phyloP scores from a whole-genome alignment of 2,329 filamentous ascomycete species.

The Grosmannia clavigera region DNA sequence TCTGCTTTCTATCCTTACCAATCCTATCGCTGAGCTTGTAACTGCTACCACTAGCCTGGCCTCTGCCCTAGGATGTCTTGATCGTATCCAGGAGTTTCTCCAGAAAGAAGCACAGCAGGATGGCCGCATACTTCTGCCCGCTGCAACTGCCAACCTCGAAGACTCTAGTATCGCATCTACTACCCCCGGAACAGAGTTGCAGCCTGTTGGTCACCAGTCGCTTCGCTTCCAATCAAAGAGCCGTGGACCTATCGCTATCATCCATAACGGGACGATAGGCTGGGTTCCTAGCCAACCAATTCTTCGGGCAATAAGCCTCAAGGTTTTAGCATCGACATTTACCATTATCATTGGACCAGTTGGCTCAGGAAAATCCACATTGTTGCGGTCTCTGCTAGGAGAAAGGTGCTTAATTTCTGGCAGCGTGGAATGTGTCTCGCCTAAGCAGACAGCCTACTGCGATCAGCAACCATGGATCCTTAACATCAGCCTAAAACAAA shows the following conservation, averaged over 20 bases:
- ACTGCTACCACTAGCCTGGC: background rate
- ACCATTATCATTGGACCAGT: slow-evolving; percentile 27
- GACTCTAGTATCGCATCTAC: background rate
- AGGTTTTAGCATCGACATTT: slow-evolving; percentile 11
- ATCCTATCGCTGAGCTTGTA: slow-evolving; percentile 4
- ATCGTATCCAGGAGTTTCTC: slow-evolving; percentile 1
- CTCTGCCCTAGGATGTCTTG: background rate
- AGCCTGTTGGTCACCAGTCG: background rate
- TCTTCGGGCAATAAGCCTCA: slow-evolving; percentile 16
- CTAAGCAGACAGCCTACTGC: slow-evolving; percentile 24
- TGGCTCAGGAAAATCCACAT: slow-evolving; percentile 29
- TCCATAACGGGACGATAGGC: background rate
- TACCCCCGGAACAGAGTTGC: background rate
- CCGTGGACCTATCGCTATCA: background rate
- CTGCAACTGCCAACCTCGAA: background rate
- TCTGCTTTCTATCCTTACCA: background rate
- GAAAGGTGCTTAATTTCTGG: slow-evolving; percentile 19
- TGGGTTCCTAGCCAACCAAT: slow-evolving; percentile 10
- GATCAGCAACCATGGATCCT: slow-evolving; percentile 30
- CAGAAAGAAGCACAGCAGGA: background rate
- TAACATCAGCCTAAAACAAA: slow-evolving; percentile 25
- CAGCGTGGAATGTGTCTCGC: slow-evolving; percentile 10
- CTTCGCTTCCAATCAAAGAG: background rate
- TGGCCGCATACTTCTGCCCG: background rate
- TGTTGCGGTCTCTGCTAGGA: slow-evolving; percentile 25